Evolutionary conservation across 345 rosid genomes (phyloP).

Genomic region (Dovyalis caffra): DNA sequence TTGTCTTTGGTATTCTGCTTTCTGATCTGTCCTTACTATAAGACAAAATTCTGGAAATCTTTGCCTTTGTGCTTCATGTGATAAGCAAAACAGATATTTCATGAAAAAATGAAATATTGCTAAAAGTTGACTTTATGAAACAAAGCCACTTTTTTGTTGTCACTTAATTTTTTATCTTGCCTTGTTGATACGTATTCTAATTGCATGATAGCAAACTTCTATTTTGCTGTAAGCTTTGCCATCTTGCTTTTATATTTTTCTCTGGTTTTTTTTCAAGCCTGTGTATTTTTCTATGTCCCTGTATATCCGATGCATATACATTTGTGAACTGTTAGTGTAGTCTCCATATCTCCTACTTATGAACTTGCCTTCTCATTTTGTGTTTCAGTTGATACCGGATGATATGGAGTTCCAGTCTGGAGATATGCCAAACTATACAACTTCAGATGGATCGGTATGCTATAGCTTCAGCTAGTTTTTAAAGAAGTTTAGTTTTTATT

Average conservation of each 20-base stretch:
- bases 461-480: slow-evolving; percentile 5
- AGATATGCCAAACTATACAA: slow-evolving; percentile 87
- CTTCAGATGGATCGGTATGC: slow-evolving; percentile 85
- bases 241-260: not conserved
- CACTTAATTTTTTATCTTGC: not conserved
- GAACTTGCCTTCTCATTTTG: not conserved
- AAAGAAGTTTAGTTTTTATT: not conserved
- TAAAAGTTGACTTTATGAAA: not conserved
- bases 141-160: not conserved
- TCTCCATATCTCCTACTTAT: not conserved
- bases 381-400: slow-evolving; percentile 77
- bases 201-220: not conserved
- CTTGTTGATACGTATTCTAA: not conserved
- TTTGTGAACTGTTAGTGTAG: not conserved
- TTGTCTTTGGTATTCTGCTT: not conserved
- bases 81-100: not conserved
- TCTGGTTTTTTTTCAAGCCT: not conserved
- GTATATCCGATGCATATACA: not conserved
- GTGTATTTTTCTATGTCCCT: not conserved
- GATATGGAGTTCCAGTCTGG: slow-evolving; percentile 97
- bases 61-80: not conserved
- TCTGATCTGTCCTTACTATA: not conserved
- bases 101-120: not conserved
- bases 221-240: not conserved
- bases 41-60: not conserved